Evolutionary conservation across 2,329 filamentous ascomycete genomes (phyloP), one percentile per base, ranked within the genome.

Genomic region (Rhytidhysteron rufulum): DNA sequence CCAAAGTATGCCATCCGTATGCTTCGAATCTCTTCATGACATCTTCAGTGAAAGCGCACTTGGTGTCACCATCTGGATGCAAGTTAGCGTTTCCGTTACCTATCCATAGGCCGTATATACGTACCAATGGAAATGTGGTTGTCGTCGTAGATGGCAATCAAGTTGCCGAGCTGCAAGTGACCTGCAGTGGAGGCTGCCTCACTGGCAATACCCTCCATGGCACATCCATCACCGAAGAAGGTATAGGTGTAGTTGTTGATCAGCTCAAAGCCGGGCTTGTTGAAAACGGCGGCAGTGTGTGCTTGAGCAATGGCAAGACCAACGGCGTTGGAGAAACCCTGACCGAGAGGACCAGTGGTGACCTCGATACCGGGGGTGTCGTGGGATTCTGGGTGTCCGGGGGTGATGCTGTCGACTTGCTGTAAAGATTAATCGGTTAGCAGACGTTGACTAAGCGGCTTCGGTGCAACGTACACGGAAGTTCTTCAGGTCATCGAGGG

Each of bases 341-440:
- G 93, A 53, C 93, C 93, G 43, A 98, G 86, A 66, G 93, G 93
- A 52, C 93, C 93, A 57, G 93, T 98, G 67, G 93, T 98, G 61
- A 98, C 93, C 76, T 98, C 93, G 63, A 98, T 75, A 72, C 93
- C 93, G 54, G 90, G 88, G 59, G 91, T 97, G 71, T 97, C 93
- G 71, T 96, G 88, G 50, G 89, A 77, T 77, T 98, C 93, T 57
- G 93, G 93, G 73, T 98, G 93, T 63, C 93, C 93, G 46, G 93
- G 91, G 46, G 89, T 95, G 69, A 87, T 95, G 80, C 78, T 82
- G 72, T 80, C 82, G 50, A 85, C 58, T 78, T 80, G 74, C 77
- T 81, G 50, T 34, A 44, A 30, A 3, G 21, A 42, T 18, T n/a
- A n/a, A n/a, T n/a, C 20, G 39, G 34, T 51, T 36, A 59, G 53